Conservation (phyloP, 192 early-diverging fungal genomes). For the Umbelopsis isabellina region DNA sequence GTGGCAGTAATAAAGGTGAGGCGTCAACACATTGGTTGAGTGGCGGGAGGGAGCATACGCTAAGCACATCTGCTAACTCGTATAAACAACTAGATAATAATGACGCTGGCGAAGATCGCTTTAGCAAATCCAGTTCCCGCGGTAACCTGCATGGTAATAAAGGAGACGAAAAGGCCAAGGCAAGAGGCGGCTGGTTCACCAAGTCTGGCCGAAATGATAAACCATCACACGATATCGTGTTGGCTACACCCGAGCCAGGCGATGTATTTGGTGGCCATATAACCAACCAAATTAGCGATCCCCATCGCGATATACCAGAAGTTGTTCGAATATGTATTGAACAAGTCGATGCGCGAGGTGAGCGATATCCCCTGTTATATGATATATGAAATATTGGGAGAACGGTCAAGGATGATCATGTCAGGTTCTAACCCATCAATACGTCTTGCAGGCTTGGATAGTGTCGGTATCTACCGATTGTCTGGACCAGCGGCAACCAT, state of each 20-base stretch:
- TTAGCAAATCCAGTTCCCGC: background rate
- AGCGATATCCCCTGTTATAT: background rate
- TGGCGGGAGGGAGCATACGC: no score
- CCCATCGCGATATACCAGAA: conserved; percentile 49
- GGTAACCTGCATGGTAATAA: background rate
- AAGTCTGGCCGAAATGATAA: conserved; percentile 13
- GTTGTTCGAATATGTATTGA: conserved; percentile 70
- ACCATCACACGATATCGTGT: background rate
- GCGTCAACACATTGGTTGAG: no score
- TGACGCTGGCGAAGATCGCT: background rate
- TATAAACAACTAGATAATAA: background rate
- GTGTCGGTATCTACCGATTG: conserved; percentile 77
- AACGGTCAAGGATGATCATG: background rate
- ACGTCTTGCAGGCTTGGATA: conserved; percentile 47
- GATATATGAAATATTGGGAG: background rate
- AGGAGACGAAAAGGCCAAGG: conserved; percentile 18
- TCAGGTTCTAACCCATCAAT: no score
- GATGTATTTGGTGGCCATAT: conserved; percentile 45
- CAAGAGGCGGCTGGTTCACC: conserved; percentile 23
- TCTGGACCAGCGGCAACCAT: conserved; percentile 69
- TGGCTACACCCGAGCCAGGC: conserved; percentile 1
- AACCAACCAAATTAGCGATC: conserved; percentile 32
- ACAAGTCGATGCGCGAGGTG: conserved; percentile 69
- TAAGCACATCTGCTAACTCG: no score
- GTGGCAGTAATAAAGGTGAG: background rate